These are phyloP conservation scores for Huntiella bhutanensis DNA, from an alignment of 2,329 filamentous ascomycete species.

Conservation along the genomic window DNA sequence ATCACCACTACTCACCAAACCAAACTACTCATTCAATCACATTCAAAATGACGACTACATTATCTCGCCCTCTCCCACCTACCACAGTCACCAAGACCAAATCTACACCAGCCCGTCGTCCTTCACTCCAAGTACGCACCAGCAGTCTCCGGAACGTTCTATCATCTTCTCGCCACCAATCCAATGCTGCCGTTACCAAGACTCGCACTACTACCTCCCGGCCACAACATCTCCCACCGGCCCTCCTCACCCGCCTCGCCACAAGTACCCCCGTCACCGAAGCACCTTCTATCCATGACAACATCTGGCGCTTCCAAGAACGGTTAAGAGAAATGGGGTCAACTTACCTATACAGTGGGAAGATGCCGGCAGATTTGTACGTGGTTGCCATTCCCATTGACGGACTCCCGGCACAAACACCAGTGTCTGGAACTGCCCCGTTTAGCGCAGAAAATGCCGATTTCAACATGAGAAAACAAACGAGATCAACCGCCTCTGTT, in stretches of 20 bases:
- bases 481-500: neutral
- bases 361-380: conserved; percentile 6
- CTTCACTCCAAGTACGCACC: conserved; percentile 8
- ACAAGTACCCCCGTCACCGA: neutral
- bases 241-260: neutral
- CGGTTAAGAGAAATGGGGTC: conserved; percentile 10
- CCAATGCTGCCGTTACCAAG: conserved; percentile 2
- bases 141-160: conserved; percentile 1
- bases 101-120: neutral
- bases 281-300: conserved; percentile 6
- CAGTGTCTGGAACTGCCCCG: too few relatives aligned
- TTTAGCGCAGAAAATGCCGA: too few relatives aligned
- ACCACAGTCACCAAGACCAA: neutral
- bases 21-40: neutral
- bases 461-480: too few relatives aligned
- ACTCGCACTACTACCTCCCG: neutral
- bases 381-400: conserved; percentile 5
- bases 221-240: neutral
- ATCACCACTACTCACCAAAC: neutral
- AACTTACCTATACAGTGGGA: conserved; percentile 6
- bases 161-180: neutral
- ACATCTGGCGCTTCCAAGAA: conserved; percentile 10
- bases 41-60: conserved; percentile 1
- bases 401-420: neutral
- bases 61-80: neutral